phyloP scores from a whole-genome alignment of 73 alveolate species.

The Effrenium voratum region DNA sequence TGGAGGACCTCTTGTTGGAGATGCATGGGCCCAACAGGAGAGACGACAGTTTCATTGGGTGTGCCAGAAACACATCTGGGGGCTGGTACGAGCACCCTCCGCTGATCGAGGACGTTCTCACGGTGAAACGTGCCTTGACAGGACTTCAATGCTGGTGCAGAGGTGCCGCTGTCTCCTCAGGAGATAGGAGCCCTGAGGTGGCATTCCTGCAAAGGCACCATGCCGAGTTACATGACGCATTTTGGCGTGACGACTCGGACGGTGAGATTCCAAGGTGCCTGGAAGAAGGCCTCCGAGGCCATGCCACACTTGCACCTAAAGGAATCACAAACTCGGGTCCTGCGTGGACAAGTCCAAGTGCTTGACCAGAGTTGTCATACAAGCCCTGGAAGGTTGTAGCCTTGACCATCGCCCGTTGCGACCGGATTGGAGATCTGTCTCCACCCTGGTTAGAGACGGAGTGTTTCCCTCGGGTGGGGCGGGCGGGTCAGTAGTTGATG shows the following conservation, averaged over 20 bases:
- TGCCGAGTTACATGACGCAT: neutral
- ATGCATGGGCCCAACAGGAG: neutral
- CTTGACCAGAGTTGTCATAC: neutral
- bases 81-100: neutral
- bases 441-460: neutral
- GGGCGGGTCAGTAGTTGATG: neutral
- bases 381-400: neutral
- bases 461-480: neutral
- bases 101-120: neutral
- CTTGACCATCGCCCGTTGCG: neutral
- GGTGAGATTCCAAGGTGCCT: neutral
- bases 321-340: neutral
- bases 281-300: neutral
- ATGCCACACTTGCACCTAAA: neutral
- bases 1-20: neutral
- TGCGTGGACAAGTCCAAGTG: neutral
- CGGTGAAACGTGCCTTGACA: neutral
- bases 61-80: neutral
- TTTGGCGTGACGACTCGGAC: neutral
- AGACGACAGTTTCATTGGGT: neutral
- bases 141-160: neutral
- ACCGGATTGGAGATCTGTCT: neutral
- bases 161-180: neutral
- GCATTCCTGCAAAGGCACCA: neutral
- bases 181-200: neutral